Conservation (phyloP, 805 yeast species). For the Crinitomyces ghanaensis region DNA sequence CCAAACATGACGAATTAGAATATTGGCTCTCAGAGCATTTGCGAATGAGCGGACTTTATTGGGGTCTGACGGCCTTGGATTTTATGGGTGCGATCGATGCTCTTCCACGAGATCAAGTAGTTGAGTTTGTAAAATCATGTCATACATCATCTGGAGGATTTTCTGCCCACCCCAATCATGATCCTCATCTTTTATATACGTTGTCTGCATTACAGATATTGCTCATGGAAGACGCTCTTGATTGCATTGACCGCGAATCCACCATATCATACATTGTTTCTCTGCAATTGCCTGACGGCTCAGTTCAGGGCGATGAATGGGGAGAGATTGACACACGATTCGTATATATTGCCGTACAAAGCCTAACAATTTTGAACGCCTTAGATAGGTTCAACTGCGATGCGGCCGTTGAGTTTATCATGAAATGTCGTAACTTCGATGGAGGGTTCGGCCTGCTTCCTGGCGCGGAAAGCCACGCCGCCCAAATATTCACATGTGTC, state of each 20-base stretch:
- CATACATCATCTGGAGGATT: slow-evolving; percentile 51
- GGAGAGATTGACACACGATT: slow-evolving; percentile 93
- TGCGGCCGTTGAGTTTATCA: slow-evolving; percentile 50
- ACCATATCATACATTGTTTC: slow-evolving; percentile 22
- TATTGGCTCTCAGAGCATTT: slow-evolving; percentile 89
- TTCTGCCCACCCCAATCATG: slow-evolving; percentile 83
- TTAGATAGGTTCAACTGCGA: slow-evolving; percentile 37
- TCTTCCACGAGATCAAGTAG: slow-evolving; percentile 49
- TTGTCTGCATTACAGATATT: slow-evolving; percentile 78
- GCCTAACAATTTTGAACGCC: slow-evolving; percentile 56
- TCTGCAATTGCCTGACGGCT: slow-evolving; percentile 50
- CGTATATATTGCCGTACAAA: slow-evolving; percentile 68
- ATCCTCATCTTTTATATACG: slow-evolving; percentile 76
- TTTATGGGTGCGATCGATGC: slow-evolving; percentile 45
- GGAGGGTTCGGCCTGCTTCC: slow-evolving; percentile 94
- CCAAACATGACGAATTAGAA: slow-evolving; percentile 46
- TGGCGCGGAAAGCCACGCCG: slow-evolving; percentile 92
- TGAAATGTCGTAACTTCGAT: slow-evolving; percentile 75
- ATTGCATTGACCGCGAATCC: slow-evolving; percentile 26
- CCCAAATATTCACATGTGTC: slow-evolving; percentile 78
- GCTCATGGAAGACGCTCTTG: slow-evolving; percentile 50
- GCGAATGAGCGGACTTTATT: slow-evolving; percentile 81
- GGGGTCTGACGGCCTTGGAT: slow-evolving; percentile 80
- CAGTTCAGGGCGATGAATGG: slow-evolving; percentile 79
- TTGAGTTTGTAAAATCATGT: slow-evolving; percentile 61